Percentiles rank a stretch among this genome's conserved stretches.
phyloP scores from a whole-genome alignment of 164 flowering plant species.

The Magnolia sinica region DNA sequence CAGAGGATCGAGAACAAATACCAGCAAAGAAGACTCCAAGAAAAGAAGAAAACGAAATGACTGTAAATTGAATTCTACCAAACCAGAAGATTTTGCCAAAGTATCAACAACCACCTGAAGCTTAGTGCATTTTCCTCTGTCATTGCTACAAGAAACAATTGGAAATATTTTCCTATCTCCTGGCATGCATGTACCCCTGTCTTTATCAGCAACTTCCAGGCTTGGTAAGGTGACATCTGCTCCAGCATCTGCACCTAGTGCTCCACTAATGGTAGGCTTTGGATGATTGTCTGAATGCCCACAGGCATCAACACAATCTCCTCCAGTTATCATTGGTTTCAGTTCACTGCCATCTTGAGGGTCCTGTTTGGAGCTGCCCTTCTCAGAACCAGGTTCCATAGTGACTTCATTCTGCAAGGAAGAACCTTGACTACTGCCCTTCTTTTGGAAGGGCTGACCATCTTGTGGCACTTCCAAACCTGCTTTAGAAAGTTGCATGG shows the following conservation, averaged over 20 bases:
- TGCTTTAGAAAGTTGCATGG: slow-evolving; percentile 56
- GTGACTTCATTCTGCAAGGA: slow-evolving; percentile 21
- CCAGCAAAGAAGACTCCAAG: neutral
- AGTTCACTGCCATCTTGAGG: slow-evolving; percentile 3
- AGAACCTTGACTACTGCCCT: slow-evolving; percentile 7
- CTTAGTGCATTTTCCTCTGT: slow-evolving; percentile 9
- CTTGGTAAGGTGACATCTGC: slow-evolving; percentile 6
- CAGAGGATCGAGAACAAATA: neutral
- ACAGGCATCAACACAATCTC: slow-evolving; percentile 12
- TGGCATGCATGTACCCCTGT: neutral
- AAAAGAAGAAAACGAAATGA: neutral
- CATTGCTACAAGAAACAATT: slow-evolving; percentile 3
- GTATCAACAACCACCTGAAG: slow-evolving; percentile 26
- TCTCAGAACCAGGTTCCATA: slow-evolving; percentile 17
- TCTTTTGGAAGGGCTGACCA: slow-evolving; percentile 35
- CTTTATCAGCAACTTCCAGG: slow-evolving; percentile 6
- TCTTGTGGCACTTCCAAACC: slow-evolving; percentile 49
- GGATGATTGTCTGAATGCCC: slow-evolving; percentile 18
- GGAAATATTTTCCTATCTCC: slow-evolving; percentile 16
- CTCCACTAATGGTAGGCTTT: slow-evolving; percentile 16
- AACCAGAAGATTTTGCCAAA: neutral
- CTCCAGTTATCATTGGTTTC: slow-evolving; percentile 11
- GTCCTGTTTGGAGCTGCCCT: slow-evolving; percentile 9
- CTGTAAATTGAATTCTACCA: neutral
- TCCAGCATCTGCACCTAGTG: slow-evolving; percentile 9